Evolutionary conservation across 2,329 filamentous ascomycete species (phyloP).

Genomic region (Cadophora gregata): DNA sequence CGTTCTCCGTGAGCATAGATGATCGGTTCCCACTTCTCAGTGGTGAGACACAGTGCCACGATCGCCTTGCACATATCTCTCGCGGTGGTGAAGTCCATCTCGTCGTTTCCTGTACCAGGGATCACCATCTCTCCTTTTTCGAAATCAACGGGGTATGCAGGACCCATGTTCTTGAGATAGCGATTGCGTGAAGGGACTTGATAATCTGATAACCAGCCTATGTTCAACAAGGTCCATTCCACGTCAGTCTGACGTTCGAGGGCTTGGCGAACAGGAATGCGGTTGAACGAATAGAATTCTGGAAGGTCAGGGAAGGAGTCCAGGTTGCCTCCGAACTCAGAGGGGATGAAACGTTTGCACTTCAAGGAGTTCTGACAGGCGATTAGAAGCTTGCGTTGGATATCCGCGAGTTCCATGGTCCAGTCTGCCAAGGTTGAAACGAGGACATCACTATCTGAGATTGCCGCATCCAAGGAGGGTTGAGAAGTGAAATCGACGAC

Average conservation of each 20-base stretch:
- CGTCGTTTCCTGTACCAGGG: background rate
- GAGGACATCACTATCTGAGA: slow-evolving; percentile 1
- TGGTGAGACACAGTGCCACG: background rate
- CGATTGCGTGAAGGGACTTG: background rate
- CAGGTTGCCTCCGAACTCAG: slow-evolving; percentile 7
- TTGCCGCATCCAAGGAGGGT: background rate
- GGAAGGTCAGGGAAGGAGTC: background rate
- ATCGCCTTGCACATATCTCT: slow-evolving; percentile 4
- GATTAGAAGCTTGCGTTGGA: background rate
- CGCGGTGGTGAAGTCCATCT: background rate
- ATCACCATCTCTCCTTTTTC: background rate
- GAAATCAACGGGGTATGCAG: background rate
- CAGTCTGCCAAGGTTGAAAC: background rate
- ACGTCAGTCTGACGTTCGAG: background rate
- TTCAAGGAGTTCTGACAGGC: background rate
- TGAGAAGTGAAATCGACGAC: background rate
- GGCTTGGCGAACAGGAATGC: background rate
- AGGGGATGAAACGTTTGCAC: slow-evolving; percentile 9
- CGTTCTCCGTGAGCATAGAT: background rate
- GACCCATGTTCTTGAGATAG: background rate
- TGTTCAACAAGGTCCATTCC: slow-evolving; percentile 2
- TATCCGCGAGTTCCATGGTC: background rate
- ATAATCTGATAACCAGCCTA: slow-evolving; percentile 3
- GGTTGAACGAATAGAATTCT: background rate
- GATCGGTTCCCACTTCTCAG: background rate